A percentile compares a stretch with the other conserved stretches of the same genome.
phyloP scores from a whole-genome alignment of 1,284 basidiomycete genomes.

The Farysia itapuensis region DNA sequence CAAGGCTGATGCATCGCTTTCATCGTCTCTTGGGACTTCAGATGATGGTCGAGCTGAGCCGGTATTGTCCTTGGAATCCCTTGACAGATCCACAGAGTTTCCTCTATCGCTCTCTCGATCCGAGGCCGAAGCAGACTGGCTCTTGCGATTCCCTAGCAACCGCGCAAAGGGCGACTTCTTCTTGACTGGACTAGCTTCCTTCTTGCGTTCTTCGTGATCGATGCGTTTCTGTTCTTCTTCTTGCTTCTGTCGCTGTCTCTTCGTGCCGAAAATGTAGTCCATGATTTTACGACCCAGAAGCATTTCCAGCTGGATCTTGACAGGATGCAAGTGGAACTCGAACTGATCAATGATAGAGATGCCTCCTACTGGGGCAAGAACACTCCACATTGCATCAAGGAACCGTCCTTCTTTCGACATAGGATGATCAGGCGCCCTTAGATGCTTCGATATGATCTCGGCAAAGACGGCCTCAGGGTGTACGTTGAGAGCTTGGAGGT shows the following conservation, averaged over 20 bases:
- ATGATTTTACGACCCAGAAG: slow-evolving; percentile 78
- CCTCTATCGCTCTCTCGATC: neutral
- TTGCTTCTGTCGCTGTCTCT: slow-evolving; percentile 36
- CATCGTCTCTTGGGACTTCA: slow-evolving; percentile 17
- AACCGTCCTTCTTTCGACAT: slow-evolving; percentile 53
- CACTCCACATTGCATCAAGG: slow-evolving; percentile 49
- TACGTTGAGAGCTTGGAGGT: slow-evolving; percentile 82
- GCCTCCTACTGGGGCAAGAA: slow-evolving; percentile 75
- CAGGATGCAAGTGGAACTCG: slow-evolving; percentile 77
- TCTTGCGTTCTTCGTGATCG: slow-evolving; percentile 5
- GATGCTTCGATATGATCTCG: slow-evolving; percentile 77
- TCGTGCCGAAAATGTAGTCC: slow-evolving; percentile 75
- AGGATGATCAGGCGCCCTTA: slow-evolving; percentile 25
- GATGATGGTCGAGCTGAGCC: slow-evolving; percentile 15
- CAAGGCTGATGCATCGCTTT: slow-evolving; percentile 4
- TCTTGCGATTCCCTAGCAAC: slow-evolving; percentile 15
- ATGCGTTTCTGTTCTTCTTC: slow-evolving; percentile 33
- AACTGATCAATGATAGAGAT: slow-evolving; percentile 87
- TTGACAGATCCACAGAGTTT: neutral
- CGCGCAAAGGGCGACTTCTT: slow-evolving; percentile 37
- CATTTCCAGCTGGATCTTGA: slow-evolving; percentile 74
- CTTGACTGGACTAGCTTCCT: slow-evolving; percentile 8
- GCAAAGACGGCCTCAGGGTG: slow-evolving; percentile 80
- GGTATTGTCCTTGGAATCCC: neutral
- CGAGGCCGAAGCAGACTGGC: slow-evolving; percentile 1